These are phyloP conservation scores for Erodium chrysanthum DNA, from an alignment of 441 rosid species.

Conservation along the genomic window DNA sequence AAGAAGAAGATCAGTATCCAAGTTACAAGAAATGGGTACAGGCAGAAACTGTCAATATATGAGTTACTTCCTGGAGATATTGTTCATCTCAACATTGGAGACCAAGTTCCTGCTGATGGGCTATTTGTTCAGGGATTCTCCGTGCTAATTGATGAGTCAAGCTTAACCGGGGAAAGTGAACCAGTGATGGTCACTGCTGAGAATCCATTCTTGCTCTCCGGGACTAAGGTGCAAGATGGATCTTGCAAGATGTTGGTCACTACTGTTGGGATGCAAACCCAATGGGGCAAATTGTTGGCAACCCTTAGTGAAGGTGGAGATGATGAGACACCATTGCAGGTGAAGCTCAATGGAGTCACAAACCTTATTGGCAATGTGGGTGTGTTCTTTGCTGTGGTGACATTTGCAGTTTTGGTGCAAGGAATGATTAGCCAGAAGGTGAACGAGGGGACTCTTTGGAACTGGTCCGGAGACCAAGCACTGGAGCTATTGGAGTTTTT, in stretches of 20 bases:
- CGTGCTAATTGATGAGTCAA: neutral
- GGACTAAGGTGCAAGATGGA: conserved; percentile 7
- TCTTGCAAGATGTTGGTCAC: neutral
- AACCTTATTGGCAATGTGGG: conserved; percentile 3
- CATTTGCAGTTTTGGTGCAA: conserved; percentile 3
- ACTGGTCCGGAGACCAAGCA: neutral
- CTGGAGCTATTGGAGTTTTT: neutral
- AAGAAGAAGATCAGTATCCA: conserved; percentile 7
- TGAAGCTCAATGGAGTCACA: neutral
- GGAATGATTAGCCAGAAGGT: conserved; percentile 1
- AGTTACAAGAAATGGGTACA: neutral
- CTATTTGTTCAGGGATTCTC: neutral
- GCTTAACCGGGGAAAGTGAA: neutral
- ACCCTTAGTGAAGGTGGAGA: conserved; percentile 1
- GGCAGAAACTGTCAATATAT: neutral
- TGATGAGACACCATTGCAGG: conserved; percentile 7
- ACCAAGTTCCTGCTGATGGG: conserved; percentile 7
- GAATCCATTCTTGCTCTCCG: neutral
- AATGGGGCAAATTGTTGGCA: conserved; percentile 7
- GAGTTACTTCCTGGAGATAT: neutral
- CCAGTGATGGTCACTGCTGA: neutral
- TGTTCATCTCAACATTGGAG: conserved; percentile 2
- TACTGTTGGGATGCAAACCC: conserved; percentile 3
- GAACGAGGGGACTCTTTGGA: neutral
- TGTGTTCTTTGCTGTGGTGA: neutral